Evolutionary conservation across 2,329 filamentous ascomycete species (phyloP).

Genomic region (Grosmannia huntii): DNA sequence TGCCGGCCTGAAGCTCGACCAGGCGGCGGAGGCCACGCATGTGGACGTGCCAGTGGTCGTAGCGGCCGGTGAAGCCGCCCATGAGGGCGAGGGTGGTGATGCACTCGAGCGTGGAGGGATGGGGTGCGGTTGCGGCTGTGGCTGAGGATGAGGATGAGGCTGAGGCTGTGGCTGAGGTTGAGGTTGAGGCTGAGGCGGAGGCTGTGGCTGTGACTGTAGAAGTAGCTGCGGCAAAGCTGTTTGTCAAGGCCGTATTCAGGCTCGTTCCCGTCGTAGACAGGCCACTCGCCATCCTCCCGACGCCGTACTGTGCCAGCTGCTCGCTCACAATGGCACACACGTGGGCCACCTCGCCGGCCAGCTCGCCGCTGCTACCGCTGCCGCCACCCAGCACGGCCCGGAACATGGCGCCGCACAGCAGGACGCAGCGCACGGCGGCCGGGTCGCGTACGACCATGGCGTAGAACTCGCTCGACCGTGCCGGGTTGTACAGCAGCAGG

Average conservation of each 20-base stretch:
- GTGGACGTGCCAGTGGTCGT: conserved; percentile 26
- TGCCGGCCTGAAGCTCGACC: background rate
- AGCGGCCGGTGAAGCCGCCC: conserved; percentile 20
- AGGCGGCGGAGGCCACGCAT: conserved; percentile 21
- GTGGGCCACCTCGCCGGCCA: conserved; percentile 10
- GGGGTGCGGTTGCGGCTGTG: too few relatives aligned
- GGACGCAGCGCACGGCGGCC: conserved; percentile 17
- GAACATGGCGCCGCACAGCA: conserved; percentile 18
- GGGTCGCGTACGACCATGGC: conserved; percentile 15
- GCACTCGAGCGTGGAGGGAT: conserved; percentile 15
- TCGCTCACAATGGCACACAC: conserved; percentile 13
- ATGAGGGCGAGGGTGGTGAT: conserved; percentile 20
- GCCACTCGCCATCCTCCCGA: too few relatives aligned
- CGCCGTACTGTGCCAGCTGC: conserved; percentile 5
- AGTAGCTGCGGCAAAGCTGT: background rate
- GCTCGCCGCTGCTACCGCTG: conserved; percentile 10
- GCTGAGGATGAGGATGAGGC: background rate
- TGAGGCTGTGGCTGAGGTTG: background rate
- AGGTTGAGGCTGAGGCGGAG: too few relatives aligned
- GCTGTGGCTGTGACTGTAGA: too few relatives aligned
- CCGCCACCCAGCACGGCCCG: conserved; percentile 13
- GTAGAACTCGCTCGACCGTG: conserved; percentile 15
- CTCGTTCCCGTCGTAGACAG: background rate
- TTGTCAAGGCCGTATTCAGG: background rate
- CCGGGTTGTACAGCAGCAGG: conserved; percentile 19